Evolutionary conservation across 2,329 filamentous ascomycete genomes (phyloP).

Genomic region (Fusarium verrucosum): DNA sequence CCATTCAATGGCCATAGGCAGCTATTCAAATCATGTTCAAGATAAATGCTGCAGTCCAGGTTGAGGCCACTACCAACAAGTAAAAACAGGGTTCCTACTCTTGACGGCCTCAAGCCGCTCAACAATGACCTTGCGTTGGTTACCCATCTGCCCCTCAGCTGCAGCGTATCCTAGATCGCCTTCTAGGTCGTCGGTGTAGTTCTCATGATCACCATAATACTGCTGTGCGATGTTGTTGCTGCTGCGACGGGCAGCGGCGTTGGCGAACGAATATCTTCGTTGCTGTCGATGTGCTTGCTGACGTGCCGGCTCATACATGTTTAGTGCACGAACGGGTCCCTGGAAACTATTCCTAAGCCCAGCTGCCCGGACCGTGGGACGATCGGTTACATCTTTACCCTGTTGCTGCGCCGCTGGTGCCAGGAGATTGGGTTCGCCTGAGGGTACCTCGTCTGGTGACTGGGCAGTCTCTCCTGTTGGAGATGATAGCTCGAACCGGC

Average conservation of each 20-base stretch:
- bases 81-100: conserved; percentile 94
- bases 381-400: conserved; percentile 32
- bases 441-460: conserved; percentile 50
- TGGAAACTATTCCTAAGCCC: conserved; percentile 52
- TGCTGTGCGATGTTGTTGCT: conserved; percentile 64
- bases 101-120: conserved; percentile 96
- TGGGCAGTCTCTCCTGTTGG: conserved; percentile 54
- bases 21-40: neutral
- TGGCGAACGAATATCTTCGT: conserved; percentile 64
- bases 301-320: conserved; percentile 57
- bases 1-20: neutral
- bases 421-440: conserved; percentile 36
- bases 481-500: conserved; percentile 74
- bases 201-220: conserved; percentile 64
- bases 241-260: conserved; percentile 57
- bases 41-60: neutral
- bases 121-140: conserved; percentile 93
- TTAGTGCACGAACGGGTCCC: conserved; percentile 53
- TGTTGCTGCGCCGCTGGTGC: conserved; percentile 27
- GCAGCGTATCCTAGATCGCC: conserved; percentile 95
- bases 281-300: conserved; percentile 53
- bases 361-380: conserved; percentile 33
- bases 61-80: conserved; percentile 78
- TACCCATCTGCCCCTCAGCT: conserved; percentile 91
- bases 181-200: conserved; percentile 79